Base-by-base conservation (phyloP, 169 alveolate genomes). In the Plasmodium fragile region DNA sequence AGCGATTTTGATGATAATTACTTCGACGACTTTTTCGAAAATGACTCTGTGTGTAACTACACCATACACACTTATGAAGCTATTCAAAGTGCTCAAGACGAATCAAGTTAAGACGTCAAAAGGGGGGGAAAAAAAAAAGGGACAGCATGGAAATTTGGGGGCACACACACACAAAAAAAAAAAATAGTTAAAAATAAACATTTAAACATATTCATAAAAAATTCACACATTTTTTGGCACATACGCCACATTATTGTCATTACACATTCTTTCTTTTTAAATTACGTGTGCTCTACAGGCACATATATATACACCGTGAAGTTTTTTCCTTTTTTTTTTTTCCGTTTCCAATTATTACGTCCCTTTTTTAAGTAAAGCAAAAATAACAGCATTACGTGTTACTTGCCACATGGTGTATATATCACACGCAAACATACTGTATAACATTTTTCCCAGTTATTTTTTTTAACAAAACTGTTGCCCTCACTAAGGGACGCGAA, bases 31-130 rank as follows among this genome's bases (percentile, higher is more conserved):
- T 25, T 45, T 32, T 65, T 34, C 52, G 85, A 52, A 32, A 73
- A 84, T 41, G 32, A 69, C 80, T 52, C 28, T 84, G 22, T 30
- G 69, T 73, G 85, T 77, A 71, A 52, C 25, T 84, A 30, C 45
- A 84, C 70, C 41, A 25, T 34, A 16, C 10, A 72, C 84, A 84
- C 85, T 84, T 84, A 53, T 75, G 93, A 84, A 32, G 78, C 83
- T 72, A 72, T 73, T 65, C 52, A 84, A 43, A 84, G 53, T 53
- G 41, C 77, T 49, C 80, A 75, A 59, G 45, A 39, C 13, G 13
- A 78, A 39, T 49, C 59, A 28, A 53, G 8, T 28, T 81, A 77
- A 81, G 0, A 59, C 34, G 34, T 28, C 75, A 65, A 49, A 49
- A 49, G 11, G 39, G 39, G 32, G 22, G 13, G 10, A 80, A 80